Base-by-base conservation (phyloP, 139 green algal species). In the Micromonas pusilla region DNA sequence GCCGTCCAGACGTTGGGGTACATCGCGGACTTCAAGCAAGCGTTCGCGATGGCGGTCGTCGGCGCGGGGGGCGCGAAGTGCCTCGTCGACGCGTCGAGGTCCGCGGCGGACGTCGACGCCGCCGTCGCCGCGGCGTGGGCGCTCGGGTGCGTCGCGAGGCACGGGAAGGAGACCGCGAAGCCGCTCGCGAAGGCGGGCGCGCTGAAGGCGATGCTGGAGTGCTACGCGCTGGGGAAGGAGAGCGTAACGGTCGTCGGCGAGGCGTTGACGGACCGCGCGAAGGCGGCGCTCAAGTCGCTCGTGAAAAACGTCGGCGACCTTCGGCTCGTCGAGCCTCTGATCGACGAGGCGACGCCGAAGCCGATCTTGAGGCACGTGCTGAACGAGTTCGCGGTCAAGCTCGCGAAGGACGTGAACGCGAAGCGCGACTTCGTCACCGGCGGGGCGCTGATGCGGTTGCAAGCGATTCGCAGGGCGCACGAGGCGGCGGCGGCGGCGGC, bases 351-450 rank as follows among this genome's bases (percentile, higher is more conserved):
- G 33, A 83, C 78, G 23, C 80, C 83, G 25, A 62, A 77, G 13
- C n/a, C 75, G 72, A 60, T 87, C 31, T 68, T 83, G 2, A 80
- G 80, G 63, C 83, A 87, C 67, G 62, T 87, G 73, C 70, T 87
- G 63, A 34, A 39, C 16, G 33, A 73, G 45, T 57, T 78, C 26
- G 62, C 71, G 68, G 67, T 52, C 31, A 70, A 81, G 68, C 73
- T 83, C 33, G 62, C 52, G 25, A 36, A 32, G 33, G 75, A 64
- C 37, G 70, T 73, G 66, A 82, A 85, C 68, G 73, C 33, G 4
- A 53, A 81, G 68, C 77, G 84, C 68, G 45, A 68, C 26, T 84
- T 85, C 31, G 83, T 87, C 73, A 85, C 80, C 25, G 84, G 83
- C 71, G 83, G 83, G 21, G 83, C 72, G 57, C 78, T 87, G 52